A percentile compares a stretch with the other conserved stretches of the same genome.
Evolutionary conservation across 78 protist species (phyloP).

Genomic region (Pigoraptor vietnamica): DNA sequence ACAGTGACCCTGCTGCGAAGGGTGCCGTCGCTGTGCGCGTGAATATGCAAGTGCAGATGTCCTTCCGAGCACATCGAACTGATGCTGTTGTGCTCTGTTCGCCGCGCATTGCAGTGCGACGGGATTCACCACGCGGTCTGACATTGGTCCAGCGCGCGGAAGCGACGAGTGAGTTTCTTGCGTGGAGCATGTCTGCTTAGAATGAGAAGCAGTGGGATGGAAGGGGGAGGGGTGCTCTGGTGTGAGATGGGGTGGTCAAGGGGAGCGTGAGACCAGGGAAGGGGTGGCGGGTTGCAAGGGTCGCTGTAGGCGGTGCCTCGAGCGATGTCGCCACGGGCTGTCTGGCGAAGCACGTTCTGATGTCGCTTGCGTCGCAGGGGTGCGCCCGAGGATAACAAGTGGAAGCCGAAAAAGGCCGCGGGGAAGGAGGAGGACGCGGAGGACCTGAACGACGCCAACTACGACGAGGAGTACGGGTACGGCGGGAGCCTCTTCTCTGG

Average conservation of each 20-base stretch:
- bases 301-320: no score
- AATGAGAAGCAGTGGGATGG: no score
- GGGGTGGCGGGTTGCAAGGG: no score
- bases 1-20: no score
- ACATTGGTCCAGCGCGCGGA: constrained; percentile 74
- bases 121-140: constrained; percentile 91
- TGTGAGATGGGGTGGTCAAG: no score
- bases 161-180: neutral
- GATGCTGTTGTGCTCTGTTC: neutral
- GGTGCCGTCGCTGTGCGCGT: neutral
- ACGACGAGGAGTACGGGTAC: constrained; percentile 83
- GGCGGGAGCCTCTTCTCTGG: constrained; percentile 44
- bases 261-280: no score
- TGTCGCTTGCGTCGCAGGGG: neutral
- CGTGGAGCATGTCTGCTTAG: neutral
- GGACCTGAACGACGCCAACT: constrained; percentile 52
- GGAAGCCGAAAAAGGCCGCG: neutral
- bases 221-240: no score
- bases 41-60: neutral
- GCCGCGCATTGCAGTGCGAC: constrained; percentile 53
- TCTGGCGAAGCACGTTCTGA: neutral
- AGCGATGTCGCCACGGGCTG: neutral
- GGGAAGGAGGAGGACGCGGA: constrained; percentile 10
- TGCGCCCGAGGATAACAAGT: neutral
- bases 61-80: neutral